Conservation (phyloP, 495 filamentous ascomycete species). For the Annulohypoxylon moriforme region DNA sequence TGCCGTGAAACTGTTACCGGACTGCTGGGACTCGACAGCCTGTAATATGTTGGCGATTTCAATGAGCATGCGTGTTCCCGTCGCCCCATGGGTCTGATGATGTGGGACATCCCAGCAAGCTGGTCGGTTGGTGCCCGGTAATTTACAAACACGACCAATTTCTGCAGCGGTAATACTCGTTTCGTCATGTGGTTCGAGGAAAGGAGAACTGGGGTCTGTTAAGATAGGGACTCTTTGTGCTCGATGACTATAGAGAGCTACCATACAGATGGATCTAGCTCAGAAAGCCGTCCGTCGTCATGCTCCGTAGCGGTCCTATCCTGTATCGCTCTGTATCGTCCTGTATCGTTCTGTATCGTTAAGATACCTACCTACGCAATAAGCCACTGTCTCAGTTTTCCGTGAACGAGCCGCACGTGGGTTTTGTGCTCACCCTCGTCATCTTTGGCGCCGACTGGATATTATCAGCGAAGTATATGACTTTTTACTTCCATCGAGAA, state of each 20-base stretch:
- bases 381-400: conserved; percentile 47
- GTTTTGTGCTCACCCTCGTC: conserved; percentile 44
- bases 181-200: conserved; percentile 18
- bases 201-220: neutral
- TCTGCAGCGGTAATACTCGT: conserved; percentile 35
- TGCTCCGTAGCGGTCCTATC: conserved; percentile 4
- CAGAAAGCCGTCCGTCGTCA: conserved; percentile 21
- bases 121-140: conserved; percentile 33
- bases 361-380: conserved; percentile 17
- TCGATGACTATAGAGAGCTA: conserved; percentile 26
- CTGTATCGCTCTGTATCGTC: neutral
- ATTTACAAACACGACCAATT: conserved; percentile 37
- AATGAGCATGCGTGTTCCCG: conserved; percentile 37
- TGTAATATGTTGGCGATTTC: conserved; percentile 37
- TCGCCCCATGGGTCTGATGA: conserved; percentile 37
- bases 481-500: neutral
- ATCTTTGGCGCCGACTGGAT: conserved; percentile 22
- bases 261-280: conserved; percentile 31
- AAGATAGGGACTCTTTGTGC: neutral
- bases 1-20: conserved; percentile 48
- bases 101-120: conserved; percentile 28
- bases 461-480: conserved; percentile 15
- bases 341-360: conserved; percentile 24
- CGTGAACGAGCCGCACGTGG: conserved; percentile 48
- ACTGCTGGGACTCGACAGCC: conserved; percentile 45